A percentile compares a stretch with the other conserved stretches of the same genome.
These are phyloP conservation scores for Penicillium sp. DNA, from an alignment of 2,329 filamentous ascomycete genomes.

Conservation along the genomic window DNA sequence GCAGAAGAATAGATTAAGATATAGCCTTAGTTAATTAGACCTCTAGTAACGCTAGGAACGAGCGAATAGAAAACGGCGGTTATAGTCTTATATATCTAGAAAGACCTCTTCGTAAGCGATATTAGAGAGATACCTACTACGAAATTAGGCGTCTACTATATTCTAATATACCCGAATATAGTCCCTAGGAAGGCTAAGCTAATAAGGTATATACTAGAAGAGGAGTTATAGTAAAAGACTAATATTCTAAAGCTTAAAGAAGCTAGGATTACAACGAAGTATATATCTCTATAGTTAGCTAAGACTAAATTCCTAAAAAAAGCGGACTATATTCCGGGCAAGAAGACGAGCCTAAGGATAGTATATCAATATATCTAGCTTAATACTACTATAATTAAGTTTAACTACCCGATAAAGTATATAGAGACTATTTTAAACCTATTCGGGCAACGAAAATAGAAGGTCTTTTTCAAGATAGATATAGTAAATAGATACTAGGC, in stretches of 20 bases:
- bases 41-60: too few species aligned
- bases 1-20: too few species aligned
- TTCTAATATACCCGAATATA: neutral
- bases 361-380: too few species aligned
- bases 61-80: neutral
- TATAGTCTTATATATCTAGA: neutral
- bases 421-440: neutral
- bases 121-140: neutral
- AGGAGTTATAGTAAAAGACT: neutral
- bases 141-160: neutral
- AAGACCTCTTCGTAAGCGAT: neutral
- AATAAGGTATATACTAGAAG: neutral
- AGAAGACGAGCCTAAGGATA: too few species aligned
- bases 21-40: too few species aligned
- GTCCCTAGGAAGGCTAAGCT: neutral
- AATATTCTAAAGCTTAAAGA: neutral
- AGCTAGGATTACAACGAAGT: neutral
- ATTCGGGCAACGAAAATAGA: neutral
- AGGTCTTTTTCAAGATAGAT: conserved; percentile 7
- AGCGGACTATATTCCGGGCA: too few species aligned
- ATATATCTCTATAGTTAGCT: too few species aligned
- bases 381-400: too few species aligned
- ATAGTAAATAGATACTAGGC: conserved; percentile 10
- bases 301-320: too few species aligned
- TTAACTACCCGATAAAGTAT: neutral